Conservation (phyloP, 805 yeast species). For the Candida easanensis region DNA sequence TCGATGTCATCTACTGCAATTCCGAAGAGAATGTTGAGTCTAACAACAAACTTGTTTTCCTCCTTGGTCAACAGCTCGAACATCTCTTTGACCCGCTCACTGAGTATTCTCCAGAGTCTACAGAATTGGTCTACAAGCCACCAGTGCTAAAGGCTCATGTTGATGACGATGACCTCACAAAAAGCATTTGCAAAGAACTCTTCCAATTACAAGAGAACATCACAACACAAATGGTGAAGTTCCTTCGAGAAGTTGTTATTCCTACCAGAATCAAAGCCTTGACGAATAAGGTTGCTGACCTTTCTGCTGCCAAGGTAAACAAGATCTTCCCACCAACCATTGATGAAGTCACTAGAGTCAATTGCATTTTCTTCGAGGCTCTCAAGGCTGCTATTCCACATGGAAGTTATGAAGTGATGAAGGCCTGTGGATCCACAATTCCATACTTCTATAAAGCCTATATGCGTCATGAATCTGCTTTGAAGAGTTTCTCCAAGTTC, state of each 20-base stretch:
- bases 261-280: conserved; percentile 73
- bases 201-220: conserved; percentile 64
- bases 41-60: conserved; percentile 72
- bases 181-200: conserved; percentile 63
- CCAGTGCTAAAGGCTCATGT: conserved; percentile 36
- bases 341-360: conserved; percentile 88
- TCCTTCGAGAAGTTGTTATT: conserved; percentile 74
- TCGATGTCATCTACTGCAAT: conserved; percentile 76
- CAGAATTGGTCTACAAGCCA: conserved; percentile 66
- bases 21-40: conserved; percentile 49
- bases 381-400: conserved; percentile 60
- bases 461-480: conserved; percentile 91
- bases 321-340: conserved; percentile 90
- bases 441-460: conserved; percentile 93
- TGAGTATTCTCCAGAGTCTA: conserved; percentile 89
- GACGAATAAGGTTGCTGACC: conserved; percentile 46
- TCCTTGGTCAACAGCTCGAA: conserved; percentile 83
- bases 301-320: conserved; percentile 67
- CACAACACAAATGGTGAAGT: conserved; percentile 68
- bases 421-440: conserved; percentile 76
- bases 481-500: conserved; percentile 55
- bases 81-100: conserved; percentile 85
- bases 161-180: conserved; percentile 35
- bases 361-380: conserved; percentile 79
- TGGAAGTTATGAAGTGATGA: conserved; percentile 75